These are phyloP conservation scores for Pneumocystis sp. DNA, from an alignment of 1,139 yeast species.

Conservation along the genomic window DNA sequence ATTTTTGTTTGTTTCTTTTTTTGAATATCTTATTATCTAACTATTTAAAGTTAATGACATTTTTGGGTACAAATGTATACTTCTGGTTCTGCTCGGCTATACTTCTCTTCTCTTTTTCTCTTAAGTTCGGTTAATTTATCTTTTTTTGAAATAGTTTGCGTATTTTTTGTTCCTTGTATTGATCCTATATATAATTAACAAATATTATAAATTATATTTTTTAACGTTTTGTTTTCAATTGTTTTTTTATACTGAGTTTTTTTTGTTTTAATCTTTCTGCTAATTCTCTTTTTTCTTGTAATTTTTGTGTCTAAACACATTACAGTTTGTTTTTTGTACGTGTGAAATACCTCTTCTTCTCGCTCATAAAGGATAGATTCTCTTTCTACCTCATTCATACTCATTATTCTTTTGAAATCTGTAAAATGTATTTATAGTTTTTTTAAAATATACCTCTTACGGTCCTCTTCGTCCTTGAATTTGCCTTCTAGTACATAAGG, in stretches of 20 bases:
- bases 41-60: conserved; percentile 23
- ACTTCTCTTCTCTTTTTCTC: conserved; percentile 59
- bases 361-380: conserved; percentile 86
- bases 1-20: conserved; percentile 20
- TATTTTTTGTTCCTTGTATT: conserved; percentile 15
- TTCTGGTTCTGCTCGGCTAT: conserved; percentile 15
- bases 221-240: conserved; percentile 22
- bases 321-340: not conserved
- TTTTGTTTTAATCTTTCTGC: conserved; percentile 63
- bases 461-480: conserved; percentile 69
- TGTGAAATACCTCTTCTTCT: conserved; percentile 50
- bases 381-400: conserved; percentile 80
- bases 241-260: conserved; percentile 14
- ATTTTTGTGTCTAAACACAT: conserved; percentile 31
- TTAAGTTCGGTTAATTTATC: conserved; percentile 68
- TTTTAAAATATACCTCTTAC: conserved; percentile 26
- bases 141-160: conserved; percentile 27
- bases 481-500: conserved; percentile 94
- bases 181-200: not conserved
- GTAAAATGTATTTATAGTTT: not conserved
- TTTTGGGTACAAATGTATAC: conserved; percentile 17
- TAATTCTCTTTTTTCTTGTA: conserved; percentile 64
- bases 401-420: conserved; percentile 31
- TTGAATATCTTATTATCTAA: conserved; percentile 24
- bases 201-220: not conserved